Conservation (phyloP, 441 rosid genomes). For the Gossypium lobatum region DNA sequence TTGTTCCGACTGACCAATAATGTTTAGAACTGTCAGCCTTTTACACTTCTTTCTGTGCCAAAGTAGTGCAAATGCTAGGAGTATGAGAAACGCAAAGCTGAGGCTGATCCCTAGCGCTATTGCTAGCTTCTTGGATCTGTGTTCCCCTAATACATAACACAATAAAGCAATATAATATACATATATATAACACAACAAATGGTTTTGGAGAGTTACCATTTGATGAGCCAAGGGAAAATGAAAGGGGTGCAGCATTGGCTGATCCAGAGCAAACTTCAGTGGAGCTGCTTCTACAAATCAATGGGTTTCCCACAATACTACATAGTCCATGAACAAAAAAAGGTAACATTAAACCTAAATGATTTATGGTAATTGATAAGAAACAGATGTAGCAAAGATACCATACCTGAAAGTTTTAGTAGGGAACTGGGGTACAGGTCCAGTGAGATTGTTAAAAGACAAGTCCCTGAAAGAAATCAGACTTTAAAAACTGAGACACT, state of each 20-base stretch:
- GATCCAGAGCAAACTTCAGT: conserved; percentile 57
- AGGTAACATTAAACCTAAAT: background rate
- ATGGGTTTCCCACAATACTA: conserved; percentile 72
- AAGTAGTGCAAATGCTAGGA: conserved; percentile 43
- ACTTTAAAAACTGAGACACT: background rate
- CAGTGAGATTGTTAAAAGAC: conserved; percentile 82
- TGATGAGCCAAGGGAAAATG: conserved; percentile 44
- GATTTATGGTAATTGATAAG: background rate
- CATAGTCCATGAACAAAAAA: conserved; percentile 22
- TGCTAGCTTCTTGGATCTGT: conserved; percentile 54
- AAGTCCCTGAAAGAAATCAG: conserved; percentile 53
- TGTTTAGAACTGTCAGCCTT: conserved; percentile 33
- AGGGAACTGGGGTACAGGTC: conserved; percentile 65
- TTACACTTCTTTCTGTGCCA: conserved; percentile 45
- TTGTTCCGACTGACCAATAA: conserved; percentile 39
- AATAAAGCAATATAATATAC: conserved; percentile 1
- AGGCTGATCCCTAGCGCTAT: conserved; percentile 65
- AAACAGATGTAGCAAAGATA: conserved; percentile 12
- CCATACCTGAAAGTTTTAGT: conserved; percentile 72
- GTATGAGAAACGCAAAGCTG: conserved; percentile 40
- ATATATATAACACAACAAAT: background rate
- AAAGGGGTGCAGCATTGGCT: conserved; percentile 37
- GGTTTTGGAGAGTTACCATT: conserved; percentile 31
- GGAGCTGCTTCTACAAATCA: conserved; percentile 58
- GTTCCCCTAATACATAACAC: conserved; percentile 30